Percentiles rank a stretch among this genome's conserved stretches.
These are phyloP conservation scores for Monosiga brevicollis DNA, from an alignment of 78 protist genomes.

Conservation along the genomic window DNA sequence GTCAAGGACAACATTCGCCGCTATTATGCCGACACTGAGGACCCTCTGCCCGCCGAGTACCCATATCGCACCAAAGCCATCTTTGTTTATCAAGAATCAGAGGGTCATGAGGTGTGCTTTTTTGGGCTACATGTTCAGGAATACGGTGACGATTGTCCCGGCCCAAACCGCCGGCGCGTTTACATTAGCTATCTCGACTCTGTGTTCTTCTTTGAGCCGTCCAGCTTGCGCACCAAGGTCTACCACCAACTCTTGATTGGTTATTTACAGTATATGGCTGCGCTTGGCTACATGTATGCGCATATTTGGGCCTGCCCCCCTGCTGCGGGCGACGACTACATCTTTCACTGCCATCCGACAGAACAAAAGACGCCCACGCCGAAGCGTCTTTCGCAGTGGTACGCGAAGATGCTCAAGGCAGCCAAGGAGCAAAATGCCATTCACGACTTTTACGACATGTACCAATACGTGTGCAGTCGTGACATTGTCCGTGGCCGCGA, in stretches of 20 bases:
- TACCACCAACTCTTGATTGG: slow-evolving; percentile 34
- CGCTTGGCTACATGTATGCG: slow-evolving; percentile 23
- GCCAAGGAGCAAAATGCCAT: background rate
- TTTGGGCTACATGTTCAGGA: slow-evolving; percentile 41
- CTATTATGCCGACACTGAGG: background rate
- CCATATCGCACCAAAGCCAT: slow-evolving; percentile 33
- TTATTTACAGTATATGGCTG: slow-evolving; percentile 3
- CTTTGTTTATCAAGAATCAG: slow-evolving; percentile 29
- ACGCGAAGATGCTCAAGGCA: slow-evolving; percentile 5
- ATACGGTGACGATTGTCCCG: slow-evolving; percentile 32
- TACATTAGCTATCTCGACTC: slow-evolving; percentile 40
- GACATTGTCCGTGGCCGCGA: background rate
- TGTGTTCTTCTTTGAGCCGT: slow-evolving; percentile 17
- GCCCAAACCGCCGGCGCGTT: slow-evolving; percentile 33
- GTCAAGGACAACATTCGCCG: background rate
- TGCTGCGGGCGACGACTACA: slow-evolving; percentile 40
- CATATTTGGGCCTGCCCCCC: slow-evolving; percentile 51
- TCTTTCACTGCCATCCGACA: slow-evolving; percentile 35
- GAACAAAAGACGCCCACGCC: slow-evolving; percentile 29
- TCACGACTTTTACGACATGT: background rate
- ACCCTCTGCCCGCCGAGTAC: background rate
- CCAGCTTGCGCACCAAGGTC: slow-evolving; percentile 19
- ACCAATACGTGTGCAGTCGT: background rate
- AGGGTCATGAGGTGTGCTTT: slow-evolving; percentile 17
- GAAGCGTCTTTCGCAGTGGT: slow-evolving; percentile 37